phyloP scores from a whole-genome alignment of 106 monocot species.

The Platanthera guangdongensis region DNA sequence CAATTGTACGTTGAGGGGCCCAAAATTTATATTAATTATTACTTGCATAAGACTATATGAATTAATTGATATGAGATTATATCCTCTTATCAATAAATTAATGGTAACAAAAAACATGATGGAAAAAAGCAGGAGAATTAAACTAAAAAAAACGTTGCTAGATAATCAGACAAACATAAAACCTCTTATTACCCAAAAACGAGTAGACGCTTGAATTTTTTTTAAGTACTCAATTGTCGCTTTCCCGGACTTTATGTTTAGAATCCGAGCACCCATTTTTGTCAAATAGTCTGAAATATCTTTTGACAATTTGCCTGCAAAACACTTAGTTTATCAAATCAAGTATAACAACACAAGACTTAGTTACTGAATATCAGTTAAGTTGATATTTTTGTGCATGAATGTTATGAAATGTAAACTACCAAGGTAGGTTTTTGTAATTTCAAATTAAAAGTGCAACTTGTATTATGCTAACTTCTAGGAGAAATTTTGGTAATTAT shows the following conservation, averaged over 20 bases:
- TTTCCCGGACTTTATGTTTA: conserved; percentile 83
- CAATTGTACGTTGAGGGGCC: no score
- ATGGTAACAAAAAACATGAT: background rate
- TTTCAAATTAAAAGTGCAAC: no score
- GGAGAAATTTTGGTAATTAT: no score
- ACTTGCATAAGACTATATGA: no score
- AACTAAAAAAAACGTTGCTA: background rate
- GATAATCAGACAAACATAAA: background rate
- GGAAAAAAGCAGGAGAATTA: no score
- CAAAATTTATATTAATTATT: no score
- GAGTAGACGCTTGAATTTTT: conserved; percentile 93
- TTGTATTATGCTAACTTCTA: no score
- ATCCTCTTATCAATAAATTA: background rate
- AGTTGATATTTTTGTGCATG: no score
- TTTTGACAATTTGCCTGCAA: conserved; percentile 91
- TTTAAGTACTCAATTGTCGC: conserved; percentile 87
- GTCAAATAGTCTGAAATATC: conserved; percentile 98
- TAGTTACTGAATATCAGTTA: no score
- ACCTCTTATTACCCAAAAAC: conserved; percentile 70
- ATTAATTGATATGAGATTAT: no score
- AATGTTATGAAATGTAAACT: no score
- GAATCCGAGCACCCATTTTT: conserved; percentile 95
- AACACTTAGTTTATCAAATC: background rate
- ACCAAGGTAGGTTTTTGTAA: no score
- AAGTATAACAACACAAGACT: background rate